Evolutionary conservation across 2,329 filamentous ascomycete genomes (phyloP), one percentile per base, ranked within the genome.

Genomic region (Alternaria postmessia): DNA sequence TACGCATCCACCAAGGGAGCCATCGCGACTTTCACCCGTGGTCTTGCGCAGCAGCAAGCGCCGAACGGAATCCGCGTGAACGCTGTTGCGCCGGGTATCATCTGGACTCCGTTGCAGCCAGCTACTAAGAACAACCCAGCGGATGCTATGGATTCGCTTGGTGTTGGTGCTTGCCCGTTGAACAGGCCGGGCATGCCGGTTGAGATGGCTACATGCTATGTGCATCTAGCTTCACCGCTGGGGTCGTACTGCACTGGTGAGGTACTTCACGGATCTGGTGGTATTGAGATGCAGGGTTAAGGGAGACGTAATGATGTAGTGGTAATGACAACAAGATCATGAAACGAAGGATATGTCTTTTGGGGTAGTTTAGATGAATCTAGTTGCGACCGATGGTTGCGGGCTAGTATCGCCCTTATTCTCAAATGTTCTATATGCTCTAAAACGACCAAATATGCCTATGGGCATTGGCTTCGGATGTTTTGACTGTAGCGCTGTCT

Each of bases 1-100:
- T 94, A 94, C 79, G 92, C 91, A 0, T 87, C 88, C 2, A 91
- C 88, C 22, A 91, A 91, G 73, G 91, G 90, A 30, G 91, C 90
- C 42, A 89, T 94, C 65, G 81, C 93, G 3, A 87, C 91, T 2
- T 94, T 94, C 78, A 93, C 91, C 0, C 87, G 90, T 32, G 90
- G 85, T 0, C 81, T 94, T 22, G 89, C 87, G 57, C 93, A 93
- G 72, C 90, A 93, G 73, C 88, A 88, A 65, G 79, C 91, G 14
- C 76, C 79, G 55, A 88, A 89, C 59, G 91, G 90, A 2, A 93
- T 94, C 68, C 84, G 89, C 9, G 89, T 92, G 63, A 93, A 92
- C 65, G 86, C 86, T 24, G 84, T 94, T 1, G 91, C 89, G 12
- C 91, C 91, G 0, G 91, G 91, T 0, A 91, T 42, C 69, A 65